Evolutionary conservation across 495 filamentous ascomycete species (phyloP).

Genomic region (Penicillium desertorum): DNA sequence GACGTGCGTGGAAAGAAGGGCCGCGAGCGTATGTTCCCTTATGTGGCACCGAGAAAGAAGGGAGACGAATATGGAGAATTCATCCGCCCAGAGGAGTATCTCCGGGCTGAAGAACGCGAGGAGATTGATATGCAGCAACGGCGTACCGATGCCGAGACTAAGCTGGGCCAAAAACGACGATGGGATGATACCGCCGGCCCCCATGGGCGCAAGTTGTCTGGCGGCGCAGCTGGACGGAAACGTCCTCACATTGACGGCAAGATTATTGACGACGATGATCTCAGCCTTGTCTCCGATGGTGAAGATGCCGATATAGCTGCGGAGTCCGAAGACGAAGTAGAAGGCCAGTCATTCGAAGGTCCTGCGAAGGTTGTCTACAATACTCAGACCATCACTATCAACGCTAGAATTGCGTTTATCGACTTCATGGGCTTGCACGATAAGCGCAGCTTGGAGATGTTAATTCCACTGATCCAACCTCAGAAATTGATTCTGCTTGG

Average conservation of each 20-base stretch:
- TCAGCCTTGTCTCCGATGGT: constrained; percentile 40
- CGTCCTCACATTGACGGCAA: constrained; percentile 49
- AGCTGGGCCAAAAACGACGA: constrained; percentile 88
- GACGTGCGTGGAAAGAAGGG: constrained; percentile 93
- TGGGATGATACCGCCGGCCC: constrained; percentile 69
- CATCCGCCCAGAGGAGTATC: constrained; percentile 88
- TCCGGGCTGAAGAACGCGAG: constrained; percentile 90
- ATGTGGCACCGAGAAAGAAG: constrained; percentile 74
- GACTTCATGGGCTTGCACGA: constrained; percentile 94
- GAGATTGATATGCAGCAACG: constrained; percentile 65
- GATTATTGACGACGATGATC: constrained; percentile 44
- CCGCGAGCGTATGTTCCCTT: constrained; percentile 88
- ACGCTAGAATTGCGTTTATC: constrained; percentile 76
- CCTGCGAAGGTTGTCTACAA: constrained; percentile 72
- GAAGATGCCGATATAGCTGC: constrained; percentile 49
- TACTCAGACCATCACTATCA: constrained; percentile 59
- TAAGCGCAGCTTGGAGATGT: constrained; percentile 86
- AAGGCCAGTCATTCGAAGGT: constrained; percentile 54
- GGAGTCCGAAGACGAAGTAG: constrained; percentile 48
- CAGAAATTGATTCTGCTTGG: constrained; percentile 88
- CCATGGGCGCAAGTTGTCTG: constrained; percentile 38
- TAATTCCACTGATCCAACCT: constrained; percentile 91
- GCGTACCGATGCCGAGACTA: constrained; percentile 55
- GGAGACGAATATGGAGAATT: constrained; percentile 91
- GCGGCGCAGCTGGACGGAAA: constrained; percentile 39